Conservation (phyloP, 73 alveolate genomes). For the Paramecium bursaria region DNA sequence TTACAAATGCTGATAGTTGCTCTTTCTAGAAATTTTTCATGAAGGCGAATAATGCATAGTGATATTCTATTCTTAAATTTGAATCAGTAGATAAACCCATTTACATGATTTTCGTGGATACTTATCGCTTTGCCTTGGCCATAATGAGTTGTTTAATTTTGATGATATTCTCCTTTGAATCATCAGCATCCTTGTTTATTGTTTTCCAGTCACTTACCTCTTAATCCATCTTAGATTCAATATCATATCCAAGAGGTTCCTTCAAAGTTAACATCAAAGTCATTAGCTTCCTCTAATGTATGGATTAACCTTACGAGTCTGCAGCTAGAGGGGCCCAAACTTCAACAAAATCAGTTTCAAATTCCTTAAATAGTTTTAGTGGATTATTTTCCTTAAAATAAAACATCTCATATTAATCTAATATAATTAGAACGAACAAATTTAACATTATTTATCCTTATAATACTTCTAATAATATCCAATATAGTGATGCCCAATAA, state of each 20-base stretch:
- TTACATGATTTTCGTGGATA: background rate
- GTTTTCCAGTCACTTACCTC: slow-evolving; percentile 33
- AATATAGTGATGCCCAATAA: slow-evolving; percentile 63
- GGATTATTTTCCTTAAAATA: slow-evolving; percentile 76
- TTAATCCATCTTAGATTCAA: background rate
- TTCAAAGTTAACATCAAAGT: slow-evolving; percentile 19
- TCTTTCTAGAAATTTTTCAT: slow-evolving; percentile 54
- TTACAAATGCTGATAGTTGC: background rate
- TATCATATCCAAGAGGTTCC: slow-evolving; percentile 62
- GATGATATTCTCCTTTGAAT: background rate
- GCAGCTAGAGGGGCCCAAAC: slow-evolving; percentile 65
- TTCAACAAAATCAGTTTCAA: slow-evolving; percentile 56
- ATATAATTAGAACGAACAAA: slow-evolving; percentile 77
- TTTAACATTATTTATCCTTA: slow-evolving; percentile 76
- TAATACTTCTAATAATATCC: slow-evolving; percentile 67
- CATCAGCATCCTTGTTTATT: slow-evolving; percentile 7
- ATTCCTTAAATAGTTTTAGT: slow-evolving; percentile 72
- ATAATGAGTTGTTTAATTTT: background rate
- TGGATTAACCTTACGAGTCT: slow-evolving; percentile 37
- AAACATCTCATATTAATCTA: slow-evolving; percentile 76
- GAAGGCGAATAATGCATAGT: slow-evolving; percentile 62
- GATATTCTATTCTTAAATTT: slow-evolving; percentile 64
- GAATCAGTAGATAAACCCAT: slow-evolving; percentile 62
- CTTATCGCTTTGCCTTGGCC: slow-evolving; percentile 20
- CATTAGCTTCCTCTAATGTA: slow-evolving; percentile 16